Conservation (phyloP, 2,329 filamentous ascomycete species). For the Paraphoma sp. region DNA sequence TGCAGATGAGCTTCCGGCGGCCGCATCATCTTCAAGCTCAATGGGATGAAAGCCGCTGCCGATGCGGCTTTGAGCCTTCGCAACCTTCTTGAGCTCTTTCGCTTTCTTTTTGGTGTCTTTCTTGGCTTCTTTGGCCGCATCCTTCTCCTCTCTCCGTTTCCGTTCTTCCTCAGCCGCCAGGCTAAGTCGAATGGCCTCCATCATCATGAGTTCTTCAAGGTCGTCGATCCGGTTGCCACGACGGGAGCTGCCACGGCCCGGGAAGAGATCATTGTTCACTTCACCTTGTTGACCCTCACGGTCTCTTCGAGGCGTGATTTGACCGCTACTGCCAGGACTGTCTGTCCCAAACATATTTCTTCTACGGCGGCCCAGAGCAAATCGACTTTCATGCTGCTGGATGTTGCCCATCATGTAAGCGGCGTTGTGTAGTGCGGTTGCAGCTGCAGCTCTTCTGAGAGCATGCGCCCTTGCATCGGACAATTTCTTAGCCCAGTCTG, state of each 20-base stretch:
- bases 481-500: slow-evolving; percentile 93
- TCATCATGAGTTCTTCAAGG: slow-evolving; percentile 97
- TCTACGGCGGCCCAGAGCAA: slow-evolving; percentile 55
- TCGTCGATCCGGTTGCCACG: slow-evolving; percentile 75
- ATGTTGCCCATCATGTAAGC: slow-evolving; percentile 81
- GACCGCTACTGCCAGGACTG: slow-evolving; percentile 53
- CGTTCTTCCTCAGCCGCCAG: slow-evolving; percentile 93
- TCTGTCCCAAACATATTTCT: slow-evolving; percentile 60
- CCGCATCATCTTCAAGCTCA: slow-evolving; percentile 58
- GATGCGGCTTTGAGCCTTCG: slow-evolving; percentile 70
- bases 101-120: slow-evolving; percentile 80
- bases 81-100: slow-evolving; percentile 69
- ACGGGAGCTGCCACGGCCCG: slow-evolving; percentile 59
- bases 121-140: slow-evolving; percentile 81
- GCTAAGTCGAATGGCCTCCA: slow-evolving; percentile 90
- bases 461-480: slow-evolving; percentile 84
- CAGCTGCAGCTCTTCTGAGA: slow-evolving; percentile 85
- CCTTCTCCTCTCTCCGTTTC: slow-evolving; percentile 84
- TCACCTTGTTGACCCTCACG: slow-evolving; percentile 44
- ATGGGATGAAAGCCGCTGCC: slow-evolving; percentile 55
- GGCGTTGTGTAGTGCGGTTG: slow-evolving; percentile 91
- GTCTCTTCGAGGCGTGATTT: slow-evolving; percentile 51
- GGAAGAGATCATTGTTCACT: slow-evolving; percentile 43
- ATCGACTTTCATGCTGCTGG: slow-evolving; percentile 57
- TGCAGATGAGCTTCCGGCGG: slow-evolving; percentile 34